Conservation (phyloP, 495 filamentous ascomycete species). For the Aspergillus heteromorphus region DNA sequence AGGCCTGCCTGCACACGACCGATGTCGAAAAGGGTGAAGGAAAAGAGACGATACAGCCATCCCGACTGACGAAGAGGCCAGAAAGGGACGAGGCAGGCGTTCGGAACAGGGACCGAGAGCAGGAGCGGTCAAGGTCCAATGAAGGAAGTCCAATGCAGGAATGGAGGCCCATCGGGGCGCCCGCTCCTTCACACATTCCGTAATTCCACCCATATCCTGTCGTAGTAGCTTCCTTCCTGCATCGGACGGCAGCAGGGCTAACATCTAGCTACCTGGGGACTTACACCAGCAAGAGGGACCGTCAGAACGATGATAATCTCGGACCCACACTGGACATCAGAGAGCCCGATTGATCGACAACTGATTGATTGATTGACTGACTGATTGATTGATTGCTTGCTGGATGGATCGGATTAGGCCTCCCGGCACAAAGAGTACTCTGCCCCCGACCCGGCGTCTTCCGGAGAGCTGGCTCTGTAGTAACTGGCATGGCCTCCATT, state of each 20-base stretch:
- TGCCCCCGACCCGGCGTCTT: constrained; percentile 16
- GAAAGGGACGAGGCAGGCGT: not conserved
- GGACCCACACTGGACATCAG: not conserved
- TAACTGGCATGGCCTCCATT: constrained; percentile 7
- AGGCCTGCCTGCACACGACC: constrained; percentile 3
- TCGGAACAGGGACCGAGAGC: not conserved
- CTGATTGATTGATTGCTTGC: no score
- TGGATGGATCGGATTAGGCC: constrained; percentile 5
- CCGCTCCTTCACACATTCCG: constrained; percentile 1
- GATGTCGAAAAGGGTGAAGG: constrained; percentile 9
- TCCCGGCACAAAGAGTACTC: not conserved
- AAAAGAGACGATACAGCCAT: constrained; percentile 7
- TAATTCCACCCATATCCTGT: no score
- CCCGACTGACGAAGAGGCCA: constrained; percentile 4
- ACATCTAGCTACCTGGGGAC: not conserved
- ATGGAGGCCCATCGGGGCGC: constrained; percentile 8
- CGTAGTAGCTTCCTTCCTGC: constrained; percentile 11
- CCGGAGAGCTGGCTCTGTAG: constrained; percentile 20
- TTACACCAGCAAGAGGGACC: not conserved
- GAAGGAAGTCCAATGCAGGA: no score
- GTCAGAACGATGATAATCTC: constrained; percentile 8
- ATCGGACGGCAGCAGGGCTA: constrained; percentile 8
- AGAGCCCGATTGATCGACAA: not conserved
- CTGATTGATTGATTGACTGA: no score
- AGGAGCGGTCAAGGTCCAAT: constrained; percentile 21